Percentiles rank a stretch among this genome's conserved stretches.
Conservation (phyloP, 768 basidiomycete genomes). For the Boletellus sp. region DNA sequence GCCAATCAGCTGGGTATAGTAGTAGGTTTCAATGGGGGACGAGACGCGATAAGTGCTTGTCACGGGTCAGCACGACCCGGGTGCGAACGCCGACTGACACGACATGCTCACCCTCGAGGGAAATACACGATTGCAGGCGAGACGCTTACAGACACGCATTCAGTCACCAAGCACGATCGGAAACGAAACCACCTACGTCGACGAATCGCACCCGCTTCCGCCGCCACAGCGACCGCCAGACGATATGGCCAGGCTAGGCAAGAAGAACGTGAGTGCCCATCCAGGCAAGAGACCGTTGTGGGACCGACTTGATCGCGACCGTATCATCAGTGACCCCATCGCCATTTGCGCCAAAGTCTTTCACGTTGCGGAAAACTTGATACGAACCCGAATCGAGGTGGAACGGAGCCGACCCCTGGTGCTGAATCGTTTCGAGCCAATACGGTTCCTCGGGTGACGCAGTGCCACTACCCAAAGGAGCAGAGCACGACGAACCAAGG, state of each 20-base stretch:
- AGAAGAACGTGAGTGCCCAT: slow-evolving; percentile 5
- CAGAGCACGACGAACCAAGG: slow-evolving; percentile 44
- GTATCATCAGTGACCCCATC: slow-evolving; percentile 75
- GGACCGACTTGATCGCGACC: slow-evolving; percentile 58
- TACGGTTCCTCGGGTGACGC: slow-evolving; percentile 45
- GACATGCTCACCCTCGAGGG: slow-evolving; percentile 51
- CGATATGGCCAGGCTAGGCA: slow-evolving; percentile 56
- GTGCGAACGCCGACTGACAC: not conserved
- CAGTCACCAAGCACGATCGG: not conserved
- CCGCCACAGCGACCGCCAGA: slow-evolving; percentile 58
- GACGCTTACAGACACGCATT: slow-evolving; percentile 5
- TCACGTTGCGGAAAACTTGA: slow-evolving; percentile 75
- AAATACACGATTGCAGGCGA: slow-evolving; percentile 74
- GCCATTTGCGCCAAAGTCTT: slow-evolving; percentile 50
- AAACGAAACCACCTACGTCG: slow-evolving; percentile 39
- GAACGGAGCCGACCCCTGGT: slow-evolving; percentile 66
- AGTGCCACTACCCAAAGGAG: slow-evolving; percentile 44
- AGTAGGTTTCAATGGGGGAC: slow-evolving; percentile 61
- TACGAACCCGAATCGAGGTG: slow-evolving; percentile 51
- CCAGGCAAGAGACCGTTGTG: not conserved
- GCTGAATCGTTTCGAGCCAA: slow-evolving; percentile 68
- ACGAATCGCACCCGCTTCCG: slow-evolving; percentile 44
- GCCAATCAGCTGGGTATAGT: slow-evolving; percentile 75
- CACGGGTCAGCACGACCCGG: not conserved
- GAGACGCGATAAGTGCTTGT: slow-evolving; percentile 65